Evolutionary conservation across 257 asterid species (phyloP).

Genomic region (Cordia subcordata): DNA sequence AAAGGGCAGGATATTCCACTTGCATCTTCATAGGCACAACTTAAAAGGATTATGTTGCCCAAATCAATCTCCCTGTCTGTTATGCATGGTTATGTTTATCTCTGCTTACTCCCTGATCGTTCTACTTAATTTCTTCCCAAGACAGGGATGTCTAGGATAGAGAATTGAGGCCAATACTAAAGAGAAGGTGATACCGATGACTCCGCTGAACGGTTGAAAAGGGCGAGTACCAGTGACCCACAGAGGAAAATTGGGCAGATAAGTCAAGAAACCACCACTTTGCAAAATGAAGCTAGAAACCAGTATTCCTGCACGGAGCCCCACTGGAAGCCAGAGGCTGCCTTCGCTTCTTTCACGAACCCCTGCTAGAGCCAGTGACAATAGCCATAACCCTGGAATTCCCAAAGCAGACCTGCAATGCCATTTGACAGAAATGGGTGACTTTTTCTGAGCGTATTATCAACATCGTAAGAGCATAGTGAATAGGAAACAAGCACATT

Average conservation of each 20-base stretch:
- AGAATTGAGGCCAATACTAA: slow-evolving; percentile 47
- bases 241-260: slow-evolving; percentile 41
- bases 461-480: not conserved
- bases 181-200: slow-evolving; percentile 62
- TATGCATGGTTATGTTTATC: too few species aligned
- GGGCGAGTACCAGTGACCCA: slow-evolving; percentile 73
- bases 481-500: not conserved
- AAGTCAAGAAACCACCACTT: slow-evolving; percentile 54
- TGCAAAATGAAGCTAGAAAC: slow-evolving; percentile 51
- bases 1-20: too few species aligned
- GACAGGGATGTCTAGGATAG: slow-evolving; percentile 42
- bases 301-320: slow-evolving; percentile 82
- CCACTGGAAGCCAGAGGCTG: slow-evolving; percentile 76
- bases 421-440: not conserved
- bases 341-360: slow-evolving; percentile 67
- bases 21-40: too few species aligned
- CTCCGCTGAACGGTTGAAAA: slow-evolving; percentile 80
- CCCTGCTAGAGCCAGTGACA: slow-evolving; percentile 79
- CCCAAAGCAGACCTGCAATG: slow-evolving; percentile 67
- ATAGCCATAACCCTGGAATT: slow-evolving; percentile 78
- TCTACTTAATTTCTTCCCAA: slow-evolving; percentile 20
- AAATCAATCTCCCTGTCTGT: too few species aligned
- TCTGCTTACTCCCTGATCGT: too few species aligned
- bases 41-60: too few species aligned
- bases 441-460: not conserved